Base-by-base conservation (phyloP, 2,329 filamentous ascomycete species). In the Juglanconis oblonga region DNA sequence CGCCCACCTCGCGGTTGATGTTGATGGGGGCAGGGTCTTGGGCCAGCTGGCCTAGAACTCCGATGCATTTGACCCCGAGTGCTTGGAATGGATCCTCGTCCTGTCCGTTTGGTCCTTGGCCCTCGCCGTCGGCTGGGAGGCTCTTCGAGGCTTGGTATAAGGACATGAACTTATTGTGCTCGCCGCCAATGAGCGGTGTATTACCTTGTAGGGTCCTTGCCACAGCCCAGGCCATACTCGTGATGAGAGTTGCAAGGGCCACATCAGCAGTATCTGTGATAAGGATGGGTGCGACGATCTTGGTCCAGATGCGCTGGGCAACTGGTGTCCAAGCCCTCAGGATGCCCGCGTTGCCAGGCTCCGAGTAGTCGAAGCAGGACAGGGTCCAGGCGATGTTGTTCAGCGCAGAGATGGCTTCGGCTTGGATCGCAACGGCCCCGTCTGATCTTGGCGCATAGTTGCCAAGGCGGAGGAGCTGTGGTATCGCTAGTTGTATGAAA, bases 301-400 rank as follows among this genome's bases (percentile, higher is more conserved):
- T 76, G 32, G 76, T 70, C 87, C 87, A 90, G 64, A 89, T 81
- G 57, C 75, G 72, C 63, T 79, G 78, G 33, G 81, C 81, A 5
- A 77, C 71, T 0, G 82, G 80, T 1, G 71, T 70, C 87, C 87
- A 89, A 4, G 77, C 77, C 52, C 72, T 73, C 55, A 78, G 77
- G 58, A 89, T 77, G 58, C 76, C 74, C 4, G 77, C 72, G 68
- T 85, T 84, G 55, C 79, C 76, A n/a, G 74, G 73, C 36, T 82
- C 78, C 31, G 79, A 75, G 67, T 86, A 86, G 71, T 87, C 84
- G 65, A 87, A 75, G 66, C 81, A 81, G 8, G 84, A 86, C 45
- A 87, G 76, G 10, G 86, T 87, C 86, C 87, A 89, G 56, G 86
- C 78, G 56, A 89, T 82, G 72, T 89, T 89, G 76, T 84, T 88